Base-by-base conservation (phyloP, 257 asterid genomes). In the Ballota nigra region DNA sequence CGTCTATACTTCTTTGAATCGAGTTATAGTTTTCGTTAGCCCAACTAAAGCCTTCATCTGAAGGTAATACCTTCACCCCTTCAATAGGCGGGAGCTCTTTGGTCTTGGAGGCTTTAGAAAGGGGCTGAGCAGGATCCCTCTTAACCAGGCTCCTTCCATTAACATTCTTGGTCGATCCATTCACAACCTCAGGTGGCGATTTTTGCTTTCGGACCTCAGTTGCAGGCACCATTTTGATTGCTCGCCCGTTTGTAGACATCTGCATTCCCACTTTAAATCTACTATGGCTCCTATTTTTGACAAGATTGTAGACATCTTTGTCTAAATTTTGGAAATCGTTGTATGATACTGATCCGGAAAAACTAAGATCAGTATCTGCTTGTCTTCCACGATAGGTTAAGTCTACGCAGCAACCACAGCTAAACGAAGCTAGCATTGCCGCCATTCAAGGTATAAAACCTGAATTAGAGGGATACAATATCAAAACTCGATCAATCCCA, bases 41-140 rank as follows among this genome's bases (percentile, higher is more conserved):
- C 99, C 99, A 94, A 74, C 95, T 91, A 82, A 94, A 94, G 57
- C 94, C 89, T 86, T 94, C 99, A 78, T 94, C 99, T 4, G 96
- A 89, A 73, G 96, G 97, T 52, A 94, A 82, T 53, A 89, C 92
- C 77, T 84, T 93, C 24, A 83, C 72, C 74, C 83, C 92, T 71
- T 89, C 93, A 22, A 86, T 60, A 18, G 97, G 97, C 0, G 86
- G 93, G 61, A 89, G 91, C 78, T 79, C 87, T 19, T 67, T 77
- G 52, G 79, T 36, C 57, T 72, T 75, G 1, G 77, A 55, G 36
- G 69, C 52, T 72, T 45, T 81, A 15, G 65, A 33, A 68, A 76
- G 68, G 22, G 80, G 71, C 11, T 84, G 76, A 74, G 77, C 15
- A 47, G 79, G 72, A 67, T 67, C 84, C 65, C 70, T 87, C 86